Conservation (phyloP, 2,329 filamentous ascomycete genomes). For the Colletotrichum costaricense region DNA sequence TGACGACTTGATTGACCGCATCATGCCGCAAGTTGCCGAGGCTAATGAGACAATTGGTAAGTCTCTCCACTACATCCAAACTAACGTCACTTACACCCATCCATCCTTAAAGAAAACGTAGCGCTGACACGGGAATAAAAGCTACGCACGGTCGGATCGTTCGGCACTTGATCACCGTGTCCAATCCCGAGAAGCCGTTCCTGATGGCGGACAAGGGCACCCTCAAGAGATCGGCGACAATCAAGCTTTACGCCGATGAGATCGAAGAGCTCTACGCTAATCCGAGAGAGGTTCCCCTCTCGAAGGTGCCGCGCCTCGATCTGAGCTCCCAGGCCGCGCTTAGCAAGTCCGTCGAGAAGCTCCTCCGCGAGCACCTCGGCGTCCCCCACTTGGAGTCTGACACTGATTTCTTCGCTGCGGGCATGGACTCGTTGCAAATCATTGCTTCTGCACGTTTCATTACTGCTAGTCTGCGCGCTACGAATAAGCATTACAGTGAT, state of each 20-base stretch:
- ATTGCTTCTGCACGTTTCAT: conserved; percentile 48
- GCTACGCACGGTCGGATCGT: conserved; percentile 56
- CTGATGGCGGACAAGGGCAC: conserved; percentile 57
- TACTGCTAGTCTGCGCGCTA: conserved; percentile 44
- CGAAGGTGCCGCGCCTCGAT: conserved; percentile 37
- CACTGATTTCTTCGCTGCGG: conserved; percentile 50
- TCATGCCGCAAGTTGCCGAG: conserved; percentile 56
- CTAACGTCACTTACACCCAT: background rate
- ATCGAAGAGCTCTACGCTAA: conserved; percentile 55
- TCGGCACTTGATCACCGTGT: conserved; percentile 51
- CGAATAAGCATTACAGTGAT: conserved; percentile 46
- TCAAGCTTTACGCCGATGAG: conserved; percentile 54
- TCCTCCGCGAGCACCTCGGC: conserved; percentile 36
- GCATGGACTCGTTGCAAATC: conserved; percentile 54
- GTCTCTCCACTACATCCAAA: background rate
- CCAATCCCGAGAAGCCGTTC: conserved; percentile 55
- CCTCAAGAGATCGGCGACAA: conserved; percentile 52
- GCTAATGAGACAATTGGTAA: conserved; percentile 48
- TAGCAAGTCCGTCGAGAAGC: conserved; percentile 39
- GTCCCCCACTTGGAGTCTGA: conserved; percentile 38
- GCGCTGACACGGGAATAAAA: conserved; percentile 26
- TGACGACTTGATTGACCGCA: conserved; percentile 49
- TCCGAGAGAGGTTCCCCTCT: conserved; percentile 32
- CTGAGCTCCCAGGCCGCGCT: conserved; percentile 38
- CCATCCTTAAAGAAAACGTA: background rate